Conservation (phyloP, 495 filamentous ascomycete genomes). For the Lepidopterella palustris region DNA sequence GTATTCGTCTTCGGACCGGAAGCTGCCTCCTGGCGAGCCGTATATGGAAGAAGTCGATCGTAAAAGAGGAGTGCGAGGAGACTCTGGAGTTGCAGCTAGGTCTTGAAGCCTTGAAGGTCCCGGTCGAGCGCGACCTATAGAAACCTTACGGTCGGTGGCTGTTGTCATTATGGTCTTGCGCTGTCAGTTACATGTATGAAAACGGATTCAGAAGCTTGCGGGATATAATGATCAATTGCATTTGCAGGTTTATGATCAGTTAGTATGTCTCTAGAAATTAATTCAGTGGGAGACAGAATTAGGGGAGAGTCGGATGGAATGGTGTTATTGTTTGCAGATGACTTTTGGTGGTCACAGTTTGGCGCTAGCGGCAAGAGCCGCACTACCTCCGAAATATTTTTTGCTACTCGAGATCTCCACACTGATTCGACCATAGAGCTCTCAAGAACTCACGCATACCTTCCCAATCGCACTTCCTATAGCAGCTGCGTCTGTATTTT, state of each 20-base stretch:
- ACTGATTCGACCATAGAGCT: no score
- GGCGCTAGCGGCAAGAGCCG: not conserved
- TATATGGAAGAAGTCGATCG: slow-evolving; percentile 56
- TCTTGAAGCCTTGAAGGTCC: slow-evolving; percentile 21
- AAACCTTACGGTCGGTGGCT: slow-evolving; percentile 3
- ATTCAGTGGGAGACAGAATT: no score
- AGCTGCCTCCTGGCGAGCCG: slow-evolving; percentile 61
- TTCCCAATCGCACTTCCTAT: no score
- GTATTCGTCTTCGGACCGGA: slow-evolving; percentile 74
- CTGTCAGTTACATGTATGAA: not conserved
- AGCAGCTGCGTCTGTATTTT: no score
- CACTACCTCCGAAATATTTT: not conserved
- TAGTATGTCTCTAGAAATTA: no score
- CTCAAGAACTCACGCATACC: no score
- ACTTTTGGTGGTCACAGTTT: no score
- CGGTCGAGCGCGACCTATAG: slow-evolving; percentile 13
- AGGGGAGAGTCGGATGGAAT: no score
- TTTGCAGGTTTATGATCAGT: no score
- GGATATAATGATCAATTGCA: no score
- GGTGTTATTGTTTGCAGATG: no score
- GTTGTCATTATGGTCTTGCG: not conserved
- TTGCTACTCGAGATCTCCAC: not conserved
- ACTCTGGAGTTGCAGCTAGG: slow-evolving; percentile 24
- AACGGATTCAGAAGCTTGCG: no score
- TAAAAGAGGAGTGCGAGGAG: slow-evolving; percentile 53